Evolutionary conservation across 176 grass and related monocot species (phyloP), one percentile per base, ranked within the genome.

Genomic region (Canna indica): DNA sequence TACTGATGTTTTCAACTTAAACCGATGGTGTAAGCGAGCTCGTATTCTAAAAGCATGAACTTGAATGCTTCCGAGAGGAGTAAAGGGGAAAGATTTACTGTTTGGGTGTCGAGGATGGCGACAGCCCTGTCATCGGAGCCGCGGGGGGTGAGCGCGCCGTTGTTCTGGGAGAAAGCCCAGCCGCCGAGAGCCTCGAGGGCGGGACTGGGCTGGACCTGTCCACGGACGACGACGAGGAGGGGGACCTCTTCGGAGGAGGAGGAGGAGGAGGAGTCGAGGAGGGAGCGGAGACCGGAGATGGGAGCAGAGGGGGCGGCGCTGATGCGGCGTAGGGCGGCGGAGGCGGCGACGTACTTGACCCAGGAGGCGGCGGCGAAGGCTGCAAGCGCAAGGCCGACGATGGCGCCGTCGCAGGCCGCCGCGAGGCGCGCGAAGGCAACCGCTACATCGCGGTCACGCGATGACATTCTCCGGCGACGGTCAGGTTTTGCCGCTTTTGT

Each of bases 321-420:
- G 72, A 97, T 88, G 74, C 87, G 86, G 10, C 77, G 80, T 58
- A 97, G 84, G 48, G 81, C 77, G 45, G 75, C 62, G 29, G 94
- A 81, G 66, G 66, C 64, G 44, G 80, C 61, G 44, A 93, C 62
- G 84, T 90, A 93, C 77, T 90, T 97, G 58, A 77, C 30, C 82
- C 87, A 91, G 57, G 86, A 85, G 26, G 71, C 79, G 52, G 81
- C 68, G 50, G 89, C 80, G 72, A 83, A 72, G 42, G 83, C 58
- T 1, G 82, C 89, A 5, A 90, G 81, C 53, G 81, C 86, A 58
- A 90, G 75, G 53, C 94, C 94, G 31, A 93, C 76, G 64, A 97
- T 41, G 11, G 94, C 88, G 35, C 86, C 86, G 80, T 97, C 94
- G 72, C 87, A 83, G 42, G 89, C 75, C n/a, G 84, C 81, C 58